Base-by-base conservation (phyloP, 1,139 yeast genomes). In the Hyphopichia khmerensis region DNA sequence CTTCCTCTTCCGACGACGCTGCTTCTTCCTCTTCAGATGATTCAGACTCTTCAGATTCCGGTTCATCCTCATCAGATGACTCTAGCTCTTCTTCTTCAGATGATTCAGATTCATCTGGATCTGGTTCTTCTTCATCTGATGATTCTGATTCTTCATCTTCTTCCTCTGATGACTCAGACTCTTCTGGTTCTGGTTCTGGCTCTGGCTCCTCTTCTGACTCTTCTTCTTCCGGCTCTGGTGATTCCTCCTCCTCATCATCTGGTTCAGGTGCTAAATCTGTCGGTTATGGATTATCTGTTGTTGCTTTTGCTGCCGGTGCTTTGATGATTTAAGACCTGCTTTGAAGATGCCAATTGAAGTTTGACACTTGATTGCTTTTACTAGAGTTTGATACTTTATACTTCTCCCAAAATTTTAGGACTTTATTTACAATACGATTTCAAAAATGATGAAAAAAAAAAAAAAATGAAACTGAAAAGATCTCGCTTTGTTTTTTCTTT, bases 221-320 rank as follows among this genome's bases (percentile, higher is more conserved):
- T 17, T 14, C 18, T 15, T 7, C 17, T 5, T n/a, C 30, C 1
- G 19, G 38, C 24, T 35, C 35, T 39, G 30, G 34, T 33, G 34
- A 26, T 17, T 37, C 43, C 7, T 24, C 32, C 4, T 15, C 24
- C 23, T 14, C 18, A 5, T 21, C 30, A 4, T n/a, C 30, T 2
- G 19, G 36, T 29, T 35, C 46, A 35, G 36, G 39, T 33, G 29
- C 39, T 15, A 38, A 47, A 30, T 43, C 49, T 32, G 42, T 47
- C 34, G 58, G 53, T 35, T 51, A 38, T 42, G 56, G 62, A 30
- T 32, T 59, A 34, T 62, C 58, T 24, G 53, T 56, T 35, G 51
- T 53, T 40, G 63, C 62, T 35, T 59, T 59, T 39, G 48, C 52
- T 40, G 56, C 52, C 34, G 67, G 64, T 43, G 55, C 58, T 29